phyloP scores from a whole-genome alignment of 2,329 filamentous ascomycete genomes.

The Hypoxylon sp. region DNA sequence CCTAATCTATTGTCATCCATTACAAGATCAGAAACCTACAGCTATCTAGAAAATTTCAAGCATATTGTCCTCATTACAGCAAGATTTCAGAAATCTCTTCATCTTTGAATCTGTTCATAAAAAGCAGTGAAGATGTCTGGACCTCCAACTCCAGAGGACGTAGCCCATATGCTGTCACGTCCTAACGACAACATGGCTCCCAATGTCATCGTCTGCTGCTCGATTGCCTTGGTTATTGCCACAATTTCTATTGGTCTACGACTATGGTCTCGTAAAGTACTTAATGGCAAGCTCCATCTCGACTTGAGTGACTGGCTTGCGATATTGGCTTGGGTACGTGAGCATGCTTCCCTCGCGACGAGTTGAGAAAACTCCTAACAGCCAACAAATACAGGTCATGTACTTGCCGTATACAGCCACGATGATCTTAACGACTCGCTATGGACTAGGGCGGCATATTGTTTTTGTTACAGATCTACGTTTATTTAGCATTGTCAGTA shows the following conservation, averaged over 20 bases:
- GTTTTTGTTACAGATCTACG: background rate
- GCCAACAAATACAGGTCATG: background rate
- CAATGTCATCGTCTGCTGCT: background rate
- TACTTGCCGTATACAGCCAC: background rate
- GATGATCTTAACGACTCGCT: background rate
- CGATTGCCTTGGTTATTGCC: background rate
- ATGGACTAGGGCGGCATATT: background rate
- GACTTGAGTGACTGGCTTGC: background rate
- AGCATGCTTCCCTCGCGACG: background rate
- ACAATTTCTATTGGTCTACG: background rate
- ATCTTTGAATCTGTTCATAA: background rate
- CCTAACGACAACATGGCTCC: background rate
- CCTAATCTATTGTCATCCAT: background rate
- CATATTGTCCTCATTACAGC: background rate
- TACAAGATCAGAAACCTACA: background rate
- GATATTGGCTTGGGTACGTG: background rate
- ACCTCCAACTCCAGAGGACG: background rate
- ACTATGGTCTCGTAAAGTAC: background rate
- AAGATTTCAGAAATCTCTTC: background rate
- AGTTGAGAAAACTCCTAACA: background rate
- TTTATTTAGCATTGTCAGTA: background rate
- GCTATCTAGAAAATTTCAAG: background rate
- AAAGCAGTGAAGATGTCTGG: background rate
- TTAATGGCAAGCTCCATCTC: background rate
- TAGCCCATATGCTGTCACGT: background rate